Evolutionary conservation across 176 grass and related monocot genomes (phyloP), one percentile per base, ranked within the genome.

Genomic region (Echinochloa phyllopogon): DNA sequence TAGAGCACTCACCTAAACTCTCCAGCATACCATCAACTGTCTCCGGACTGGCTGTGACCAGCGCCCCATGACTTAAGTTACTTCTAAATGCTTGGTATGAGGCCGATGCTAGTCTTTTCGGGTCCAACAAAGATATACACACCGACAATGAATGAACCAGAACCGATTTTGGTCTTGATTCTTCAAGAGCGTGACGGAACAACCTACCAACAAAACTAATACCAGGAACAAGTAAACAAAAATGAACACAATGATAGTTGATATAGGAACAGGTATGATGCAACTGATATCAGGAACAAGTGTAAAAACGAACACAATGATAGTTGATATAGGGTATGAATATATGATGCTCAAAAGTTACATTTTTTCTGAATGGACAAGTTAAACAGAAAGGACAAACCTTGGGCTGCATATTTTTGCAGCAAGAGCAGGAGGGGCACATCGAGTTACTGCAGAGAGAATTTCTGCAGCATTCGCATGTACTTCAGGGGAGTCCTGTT

Each of bases 391-490:
- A 33, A 49, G 67, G 20, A 81, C 36, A 60, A 84, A 96, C 94
- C 91, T 91, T 87, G 91, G 91, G 59, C 89, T 96, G 84, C 86
- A 87, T 85, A 96, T 89, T 74, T 96, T 96, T 51, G 86, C 77
- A 47, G 94, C 86, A 76, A 96, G 94, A 49, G 67, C 66, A 74
- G 91, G 89, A 69, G 91, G 91, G 24, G 91, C 89, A 15, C 80
- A 96, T 74, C 94, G 83, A 80, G 88, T 96, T 68, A 96, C 86
- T 17, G 94, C 88, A 69, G 91, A 96, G 78, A 96, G 94, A 53
- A 96, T 93, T 79, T 96, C 94, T 74, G 94, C 84, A 83, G 84
- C 84, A 89, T 96, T 96, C 43, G 94, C 89, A 91, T 96, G 94
- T 41, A 93, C 94, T 86, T 96, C 86, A 87, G 91, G 86, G 77